phyloP scores from a whole-genome alignment of 148 eudicot genomes.

The Rhododendron henanense region DNA sequence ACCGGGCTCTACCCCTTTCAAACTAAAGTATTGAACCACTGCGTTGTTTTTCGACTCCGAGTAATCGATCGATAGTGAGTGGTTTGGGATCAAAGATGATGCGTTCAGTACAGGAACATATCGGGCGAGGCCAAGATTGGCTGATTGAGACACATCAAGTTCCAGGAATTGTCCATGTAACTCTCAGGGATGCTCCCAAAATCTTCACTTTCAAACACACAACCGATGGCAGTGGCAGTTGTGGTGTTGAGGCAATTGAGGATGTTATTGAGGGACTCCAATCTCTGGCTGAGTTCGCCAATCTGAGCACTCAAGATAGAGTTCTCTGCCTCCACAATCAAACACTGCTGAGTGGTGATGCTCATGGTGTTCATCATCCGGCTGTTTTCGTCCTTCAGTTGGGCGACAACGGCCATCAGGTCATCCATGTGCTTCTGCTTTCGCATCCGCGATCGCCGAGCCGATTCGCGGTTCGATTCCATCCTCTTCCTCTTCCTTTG shows the following conservation, averaged over 20 bases:
- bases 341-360: slow-evolving; percentile 38
- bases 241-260: slow-evolving; percentile 30
- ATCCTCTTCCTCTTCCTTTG: slow-evolving; percentile 66
- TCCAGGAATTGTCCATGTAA: slow-evolving; percentile 34
- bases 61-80: not conserved
- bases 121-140: slow-evolving; percentile 60
- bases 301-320: slow-evolving; percentile 59
- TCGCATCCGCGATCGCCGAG: slow-evolving; percentile 38
- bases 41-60: too few species aligned
- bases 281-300: slow-evolving; percentile 57
- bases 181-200: not conserved
- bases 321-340: slow-evolving; percentile 59
- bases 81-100: not conserved
- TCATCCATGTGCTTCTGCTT: slow-evolving; percentile 44
- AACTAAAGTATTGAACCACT: too few species aligned
- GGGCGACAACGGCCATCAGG: slow-evolving; percentile 26
- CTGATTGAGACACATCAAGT: slow-evolving; percentile 34
- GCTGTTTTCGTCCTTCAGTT: slow-evolving; percentile 43
- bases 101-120: slow-evolving; percentile 15
- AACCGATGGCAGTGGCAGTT: not conserved
- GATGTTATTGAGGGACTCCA: slow-evolving; percentile 57
- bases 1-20: too few species aligned
- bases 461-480: slow-evolving; percentile 52
- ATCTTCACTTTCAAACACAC: slow-evolving; percentile 9
- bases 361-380: slow-evolving; percentile 30